Evolutionary conservation across 1,284 basidiomycete genomes (phyloP).

Genomic region (Inonotus obliquus): DNA sequence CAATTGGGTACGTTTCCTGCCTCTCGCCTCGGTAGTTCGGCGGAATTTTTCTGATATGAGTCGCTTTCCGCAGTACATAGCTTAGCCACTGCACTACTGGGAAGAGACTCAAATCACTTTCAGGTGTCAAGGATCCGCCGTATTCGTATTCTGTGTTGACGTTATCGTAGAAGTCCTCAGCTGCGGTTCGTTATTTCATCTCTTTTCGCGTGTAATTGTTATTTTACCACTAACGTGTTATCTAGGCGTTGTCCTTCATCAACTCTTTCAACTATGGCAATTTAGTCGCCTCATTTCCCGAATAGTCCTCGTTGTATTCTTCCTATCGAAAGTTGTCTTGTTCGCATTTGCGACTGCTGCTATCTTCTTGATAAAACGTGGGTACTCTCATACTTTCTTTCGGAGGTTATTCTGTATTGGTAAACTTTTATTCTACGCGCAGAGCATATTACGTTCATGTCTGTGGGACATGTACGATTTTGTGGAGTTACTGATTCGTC

Average conservation of each 20-base stretch:
- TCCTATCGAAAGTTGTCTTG: conserved; percentile 6
- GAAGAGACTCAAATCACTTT: neutral
- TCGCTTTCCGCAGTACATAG: neutral
- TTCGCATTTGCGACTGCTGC: conserved; percentile 4
- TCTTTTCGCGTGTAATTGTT: neutral
- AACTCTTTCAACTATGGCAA: conserved; percentile 7
- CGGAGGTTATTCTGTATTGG: neutral
- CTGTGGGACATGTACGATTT: neutral
- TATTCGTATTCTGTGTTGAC: conserved; percentile 3
- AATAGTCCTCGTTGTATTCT: conserved; percentile 3
- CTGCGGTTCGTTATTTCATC: conserved; percentile 1
- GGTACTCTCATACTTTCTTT: neutral
- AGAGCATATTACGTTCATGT: conserved; percentile 2
- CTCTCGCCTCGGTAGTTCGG: neutral
- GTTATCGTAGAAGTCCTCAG: conserved; percentile 4
- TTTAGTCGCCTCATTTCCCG: neutral
- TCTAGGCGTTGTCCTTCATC: conserved; percentile 13
- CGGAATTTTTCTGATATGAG: neutral
- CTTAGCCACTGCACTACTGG: neutral
- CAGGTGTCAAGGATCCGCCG: conserved; percentile 2
- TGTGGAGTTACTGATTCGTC: conserved; percentile 8
- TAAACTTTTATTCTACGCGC: too few relatives aligned
- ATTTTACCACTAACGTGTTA: neutral
- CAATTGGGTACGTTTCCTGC: conserved; percentile 3
- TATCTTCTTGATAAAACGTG: conserved; percentile 4